phyloP scores from a whole-genome alignment of 768 basidiomycete genomes.

The Russula ochroleuca region DNA sequence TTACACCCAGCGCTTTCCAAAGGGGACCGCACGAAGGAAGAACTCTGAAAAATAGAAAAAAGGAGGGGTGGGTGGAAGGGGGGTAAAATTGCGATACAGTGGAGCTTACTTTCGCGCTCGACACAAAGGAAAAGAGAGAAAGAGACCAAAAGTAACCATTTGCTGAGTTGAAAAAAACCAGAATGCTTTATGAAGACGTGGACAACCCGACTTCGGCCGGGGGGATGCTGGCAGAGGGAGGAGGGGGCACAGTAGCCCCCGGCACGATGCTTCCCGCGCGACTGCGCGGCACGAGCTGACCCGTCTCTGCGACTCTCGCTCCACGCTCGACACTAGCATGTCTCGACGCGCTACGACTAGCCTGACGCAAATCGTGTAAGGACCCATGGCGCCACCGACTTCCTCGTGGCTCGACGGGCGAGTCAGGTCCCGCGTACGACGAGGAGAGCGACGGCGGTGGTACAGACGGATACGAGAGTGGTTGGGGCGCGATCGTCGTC shows the following conservation, averaged over 20 bases:
- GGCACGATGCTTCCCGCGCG: slow-evolving; percentile 25
- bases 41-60: not conserved
- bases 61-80: not conserved
- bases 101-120: not conserved
- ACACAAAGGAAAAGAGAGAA: not conserved
- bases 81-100: not conserved
- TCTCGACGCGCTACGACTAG: slow-evolving; percentile 44
- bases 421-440: slow-evolving; percentile 36
- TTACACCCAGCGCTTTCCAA: slow-evolving; percentile 2
- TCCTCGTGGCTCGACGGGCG: slow-evolving; percentile 34
- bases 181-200: slow-evolving; percentile 10
- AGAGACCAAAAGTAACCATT: not conserved
- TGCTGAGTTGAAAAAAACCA: not conserved
- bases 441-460: slow-evolving; percentile 79
- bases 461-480: slow-evolving; percentile 74
- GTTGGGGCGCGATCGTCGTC: slow-evolving; percentile 38
- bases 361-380: slow-evolving; percentile 31
- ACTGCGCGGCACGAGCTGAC: slow-evolving; percentile 44
- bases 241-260: not conserved
- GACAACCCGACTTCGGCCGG: slow-evolving; percentile 14
- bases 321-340: slow-evolving; percentile 59
- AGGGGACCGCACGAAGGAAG: not conserved
- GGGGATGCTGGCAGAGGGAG: not conserved
- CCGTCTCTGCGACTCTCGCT: slow-evolving; percentile 66
- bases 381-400: slow-evolving; percentile 34